A percentile compares a stretch with the other conserved stretches of the same genome.
Conservation (phyloP, 148 eudicot genomes). For the Chenopodium suecicum region DNA sequence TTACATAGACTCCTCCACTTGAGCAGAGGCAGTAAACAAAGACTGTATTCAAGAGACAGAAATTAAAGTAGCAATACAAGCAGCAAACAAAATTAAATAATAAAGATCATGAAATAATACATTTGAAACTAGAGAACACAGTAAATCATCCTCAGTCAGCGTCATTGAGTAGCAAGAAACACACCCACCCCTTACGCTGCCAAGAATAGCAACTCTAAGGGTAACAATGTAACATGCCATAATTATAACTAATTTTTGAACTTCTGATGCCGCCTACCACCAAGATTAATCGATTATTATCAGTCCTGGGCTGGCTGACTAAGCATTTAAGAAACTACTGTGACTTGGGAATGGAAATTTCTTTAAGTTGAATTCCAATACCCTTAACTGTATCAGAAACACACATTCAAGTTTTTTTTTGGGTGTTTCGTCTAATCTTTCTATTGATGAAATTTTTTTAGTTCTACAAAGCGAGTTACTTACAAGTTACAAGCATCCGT, state of each 20-base stretch:
- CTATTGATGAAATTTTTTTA: background rate
- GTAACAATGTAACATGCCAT: background rate
- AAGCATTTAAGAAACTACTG: background rate
- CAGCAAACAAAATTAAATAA: background rate
- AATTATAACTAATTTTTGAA: background rate
- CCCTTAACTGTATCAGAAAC: background rate
- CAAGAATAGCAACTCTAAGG: background rate
- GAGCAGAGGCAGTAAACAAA: too few relatives aligned
- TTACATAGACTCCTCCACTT: too few relatives aligned
- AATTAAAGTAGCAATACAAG: too few relatives aligned
- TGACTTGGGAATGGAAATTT: background rate
- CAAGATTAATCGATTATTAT: background rate
- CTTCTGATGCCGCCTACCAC: background rate
- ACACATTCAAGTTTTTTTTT: background rate
- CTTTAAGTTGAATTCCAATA: background rate
- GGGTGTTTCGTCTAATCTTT: background rate
- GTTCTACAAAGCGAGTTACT: background rate
- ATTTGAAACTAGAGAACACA: background rate
- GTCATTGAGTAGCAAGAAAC: background rate
- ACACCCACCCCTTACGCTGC: background rate
- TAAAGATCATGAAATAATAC: background rate
- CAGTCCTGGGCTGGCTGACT: background rate
- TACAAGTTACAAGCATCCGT: background rate
- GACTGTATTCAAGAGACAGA: too few relatives aligned
- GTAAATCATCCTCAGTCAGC: background rate